These are phyloP conservation scores for Umbilicaria muhlenbergii DNA, from an alignment of 495 filamentous ascomycete genomes.

Conservation along the genomic window DNA sequence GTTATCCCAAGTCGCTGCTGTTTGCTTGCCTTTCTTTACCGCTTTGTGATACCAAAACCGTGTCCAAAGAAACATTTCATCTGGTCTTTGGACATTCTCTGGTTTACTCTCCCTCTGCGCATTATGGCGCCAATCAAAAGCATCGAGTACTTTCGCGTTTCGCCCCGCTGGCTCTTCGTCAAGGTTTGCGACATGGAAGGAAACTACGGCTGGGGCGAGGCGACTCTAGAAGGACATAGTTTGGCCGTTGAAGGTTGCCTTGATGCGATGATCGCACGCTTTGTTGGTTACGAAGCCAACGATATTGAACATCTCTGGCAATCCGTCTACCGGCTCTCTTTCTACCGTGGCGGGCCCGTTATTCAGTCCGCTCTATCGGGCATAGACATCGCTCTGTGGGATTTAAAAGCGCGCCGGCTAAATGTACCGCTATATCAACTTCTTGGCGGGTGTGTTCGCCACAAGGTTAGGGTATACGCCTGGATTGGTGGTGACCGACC, in stretches of 20 bases:
- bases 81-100: no score
- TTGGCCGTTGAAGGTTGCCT: conserved; percentile 63
- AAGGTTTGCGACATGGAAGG: conserved; percentile 52
- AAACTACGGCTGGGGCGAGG: conserved; percentile 63
- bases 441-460: conserved; percentile 59
- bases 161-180: conserved; percentile 67
- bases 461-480: conserved; percentile 64
- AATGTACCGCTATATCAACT: conserved; percentile 60
- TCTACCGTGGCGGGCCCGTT: conserved; percentile 72
- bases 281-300: conserved; percentile 56
- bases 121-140: conserved; percentile 49
- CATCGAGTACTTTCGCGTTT: conserved; percentile 62
- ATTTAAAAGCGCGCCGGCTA: conserved; percentile 47
- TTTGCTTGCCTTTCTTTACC: no score
- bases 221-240: conserved; percentile 60
- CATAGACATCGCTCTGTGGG: conserved; percentile 75
- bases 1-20: no score
- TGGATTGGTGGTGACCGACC: conserved; percentile 82
- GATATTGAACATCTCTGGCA: conserved; percentile 79
- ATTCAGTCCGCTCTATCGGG: conserved; percentile 70
- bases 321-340: conserved; percentile 48
- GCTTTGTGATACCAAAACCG: no score
- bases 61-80: no score
- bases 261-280: conserved; percentile 46
- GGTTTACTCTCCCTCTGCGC: no score